Evolutionary conservation across 306 rosid genomes (phyloP).

Genomic region (Purshia tridentata): DNA sequence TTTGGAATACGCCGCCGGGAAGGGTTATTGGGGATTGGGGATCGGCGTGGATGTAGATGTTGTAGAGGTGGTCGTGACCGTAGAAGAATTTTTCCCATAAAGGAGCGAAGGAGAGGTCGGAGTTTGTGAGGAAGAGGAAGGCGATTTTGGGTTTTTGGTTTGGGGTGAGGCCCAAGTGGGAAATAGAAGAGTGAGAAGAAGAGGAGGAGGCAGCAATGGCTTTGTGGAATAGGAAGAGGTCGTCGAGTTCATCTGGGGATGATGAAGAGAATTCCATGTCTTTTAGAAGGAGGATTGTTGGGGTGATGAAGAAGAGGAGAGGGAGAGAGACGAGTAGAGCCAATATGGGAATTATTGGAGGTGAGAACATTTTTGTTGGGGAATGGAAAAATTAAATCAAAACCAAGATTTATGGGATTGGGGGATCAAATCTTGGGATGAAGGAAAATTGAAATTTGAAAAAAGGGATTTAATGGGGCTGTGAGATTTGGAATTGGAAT

Average conservation of each 20-base stretch:
- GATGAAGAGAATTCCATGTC: slow-evolving; percentile 16
- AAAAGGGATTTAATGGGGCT: no score
- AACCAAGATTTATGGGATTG: neutral
- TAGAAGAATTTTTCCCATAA: slow-evolving; percentile 58
- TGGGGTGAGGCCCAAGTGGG: slow-evolving; percentile 23
- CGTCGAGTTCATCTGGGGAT: slow-evolving; percentile 29
- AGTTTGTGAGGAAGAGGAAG: slow-evolving; percentile 63
- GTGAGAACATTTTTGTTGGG: slow-evolving; percentile 36
- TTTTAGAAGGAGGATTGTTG: slow-evolving; percentile 25
- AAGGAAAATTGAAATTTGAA: neutral
- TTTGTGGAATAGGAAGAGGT: slow-evolving; percentile 37
- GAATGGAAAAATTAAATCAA: neutral
- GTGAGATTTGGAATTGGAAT: neutral
- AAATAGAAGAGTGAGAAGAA: slow-evolving; percentile 16
- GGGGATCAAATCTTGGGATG: neutral
- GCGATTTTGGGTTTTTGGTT: slow-evolving; percentile 61
- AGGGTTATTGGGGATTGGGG: slow-evolving; percentile 34
- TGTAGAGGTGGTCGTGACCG: slow-evolving; percentile 40
- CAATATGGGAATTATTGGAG: slow-evolving; percentile 39
- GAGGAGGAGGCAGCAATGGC: slow-evolving; percentile 29
- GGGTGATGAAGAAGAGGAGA: slow-evolving; percentile 38
- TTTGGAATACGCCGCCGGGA: slow-evolving; percentile 49
- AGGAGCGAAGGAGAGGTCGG: slow-evolving; percentile 61
- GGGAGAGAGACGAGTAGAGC: slow-evolving; percentile 41
- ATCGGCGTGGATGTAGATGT: slow-evolving; percentile 65